These are phyloP conservation scores for Fraxinus baroniana DNA, from an alignment of 305 asterid species.

Conservation along the genomic window DNA sequence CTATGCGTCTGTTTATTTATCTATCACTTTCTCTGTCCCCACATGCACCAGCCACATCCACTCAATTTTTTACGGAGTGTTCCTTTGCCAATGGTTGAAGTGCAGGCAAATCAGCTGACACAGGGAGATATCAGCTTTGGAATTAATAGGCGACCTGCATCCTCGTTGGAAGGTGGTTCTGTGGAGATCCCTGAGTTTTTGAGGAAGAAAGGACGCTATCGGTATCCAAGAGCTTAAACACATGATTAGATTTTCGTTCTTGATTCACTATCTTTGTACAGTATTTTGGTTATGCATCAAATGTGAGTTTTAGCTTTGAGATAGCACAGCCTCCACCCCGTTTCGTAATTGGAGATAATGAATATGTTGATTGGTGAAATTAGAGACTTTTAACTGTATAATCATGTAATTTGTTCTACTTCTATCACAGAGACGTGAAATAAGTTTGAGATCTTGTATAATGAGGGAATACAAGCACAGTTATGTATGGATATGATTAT, in stretches of 20 bases:
- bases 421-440: neutral
- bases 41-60: neutral
- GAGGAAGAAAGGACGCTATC: slow-evolving; percentile 86
- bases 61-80: neutral
- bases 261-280: slow-evolving; percentile 31
- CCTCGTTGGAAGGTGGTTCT: slow-evolving; percentile 65
- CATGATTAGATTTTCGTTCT: neutral
- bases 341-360: neutral
- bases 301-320: slow-evolving; percentile 20
- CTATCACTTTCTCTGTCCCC: neutral
- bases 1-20: neutral
- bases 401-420: neutral
- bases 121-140: slow-evolving; percentile 61
- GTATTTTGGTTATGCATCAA: slow-evolving; percentile 32
- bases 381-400: neutral
- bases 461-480: neutral
- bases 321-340: slow-evolving; percentile 13
- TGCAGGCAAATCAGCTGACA: slow-evolving; percentile 60
- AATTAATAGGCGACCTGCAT: slow-evolving; percentile 57
- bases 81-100: neutral
- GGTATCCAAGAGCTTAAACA: slow-evolving; percentile 73
- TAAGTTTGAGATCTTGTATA: neutral
- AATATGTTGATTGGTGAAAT: neutral
- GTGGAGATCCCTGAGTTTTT: slow-evolving; percentile 93
- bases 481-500: neutral